Percentiles rank a stretch among this genome's conserved stretches.
These are phyloP conservation scores for Prunus armeniaca DNA, from an alignment of 306 rosid species.

Conservation along the genomic window DNA sequence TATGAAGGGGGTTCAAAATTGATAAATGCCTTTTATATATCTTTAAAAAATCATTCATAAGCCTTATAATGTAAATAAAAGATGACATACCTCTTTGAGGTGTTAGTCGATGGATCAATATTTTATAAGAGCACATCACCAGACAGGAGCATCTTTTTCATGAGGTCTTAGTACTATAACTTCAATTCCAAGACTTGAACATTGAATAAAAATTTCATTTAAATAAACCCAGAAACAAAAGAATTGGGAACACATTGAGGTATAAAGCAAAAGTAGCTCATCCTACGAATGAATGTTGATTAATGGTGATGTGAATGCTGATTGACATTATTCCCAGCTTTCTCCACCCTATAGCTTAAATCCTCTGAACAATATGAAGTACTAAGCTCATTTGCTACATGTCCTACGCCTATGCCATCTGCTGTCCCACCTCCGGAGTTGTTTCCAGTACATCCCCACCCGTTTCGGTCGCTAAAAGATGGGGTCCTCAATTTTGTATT, in stretches of 20 bases:
- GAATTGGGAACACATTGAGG: constrained; percentile 53
- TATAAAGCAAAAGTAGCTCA: constrained; percentile 42
- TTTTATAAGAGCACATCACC: constrained; percentile 26
- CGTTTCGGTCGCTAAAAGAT: constrained; percentile 47
- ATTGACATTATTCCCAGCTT: constrained; percentile 55
- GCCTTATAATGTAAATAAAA: constrained; percentile 26
- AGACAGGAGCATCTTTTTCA: constrained; percentile 7
- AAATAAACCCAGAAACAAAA: constrained; percentile 51
- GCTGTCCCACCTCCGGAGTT: constrained; percentile 35
- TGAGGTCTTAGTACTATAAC: constrained; percentile 9
- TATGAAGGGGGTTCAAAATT: not conserved
- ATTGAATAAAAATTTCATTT: constrained; percentile 61
- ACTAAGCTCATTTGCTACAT: constrained; percentile 46
- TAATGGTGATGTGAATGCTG: constrained; percentile 57
- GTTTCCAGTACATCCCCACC: constrained; percentile 48
- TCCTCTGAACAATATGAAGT: constrained; percentile 54
- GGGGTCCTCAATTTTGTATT: constrained; percentile 53
- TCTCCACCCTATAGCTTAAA: constrained; percentile 56
- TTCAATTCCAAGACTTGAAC: constrained; percentile 31
- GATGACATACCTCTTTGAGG: constrained; percentile 47
- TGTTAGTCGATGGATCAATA: constrained; percentile 30
- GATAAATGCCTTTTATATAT: not conserved
- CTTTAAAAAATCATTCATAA: not conserved
- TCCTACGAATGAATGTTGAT: constrained; percentile 62
- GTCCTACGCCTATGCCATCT: constrained; percentile 46